Evolutionary conservation across 148 eudicot genomes (phyloP), one percentile per base, ranked within the genome.

Genomic region (Tetragonia tetragonoides): DNA sequence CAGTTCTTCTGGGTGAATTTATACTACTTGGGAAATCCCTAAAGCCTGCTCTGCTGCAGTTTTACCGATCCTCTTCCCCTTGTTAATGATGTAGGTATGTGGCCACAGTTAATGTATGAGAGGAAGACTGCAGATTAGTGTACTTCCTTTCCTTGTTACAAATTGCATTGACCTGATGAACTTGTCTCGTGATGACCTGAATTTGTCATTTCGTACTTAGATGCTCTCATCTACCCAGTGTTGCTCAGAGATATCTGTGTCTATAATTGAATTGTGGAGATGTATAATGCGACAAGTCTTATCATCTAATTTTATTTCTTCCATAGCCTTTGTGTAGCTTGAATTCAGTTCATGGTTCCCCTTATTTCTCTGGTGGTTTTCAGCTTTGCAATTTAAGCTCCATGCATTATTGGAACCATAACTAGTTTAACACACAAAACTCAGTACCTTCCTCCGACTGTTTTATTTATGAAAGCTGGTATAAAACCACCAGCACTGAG

Each of bases 1-100:
- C 83, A 89, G 87, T 83, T 82, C 94, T 68, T 81, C 89, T 79
- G 86, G 89, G 54, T 92, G 85, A 88, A 68, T 63, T 70, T 8
- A 28, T 64, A 72, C 60, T 64, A 16, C 47, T 81, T 6, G 9
- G n/a, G 40, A 46, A 56, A 11, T 17, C 66, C 6, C 17, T 61
- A 66, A 76, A 61, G 62, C 77, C 57, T 61, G 18, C 56, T 74
- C 49, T 68, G 64, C 64, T 56, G 47, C 23, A 38, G 40, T 72
- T 69, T 68, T 68, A 17, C 7, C 39, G 14, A 47, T 53, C 40
- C 24, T 34, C 21, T 73, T 7, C 65, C 16, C 53, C 7, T 63
- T 64, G 70, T n/a, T 40, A 28, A 37, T 42, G 11, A 40, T 40
- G 46, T 24, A 54, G 54, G 20, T 57, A 40, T 59, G 21, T 38